Evolutionary conservation across 2,329 filamentous ascomycete species (phyloP).

Genomic region (Akanthomyces muscarius): DNA sequence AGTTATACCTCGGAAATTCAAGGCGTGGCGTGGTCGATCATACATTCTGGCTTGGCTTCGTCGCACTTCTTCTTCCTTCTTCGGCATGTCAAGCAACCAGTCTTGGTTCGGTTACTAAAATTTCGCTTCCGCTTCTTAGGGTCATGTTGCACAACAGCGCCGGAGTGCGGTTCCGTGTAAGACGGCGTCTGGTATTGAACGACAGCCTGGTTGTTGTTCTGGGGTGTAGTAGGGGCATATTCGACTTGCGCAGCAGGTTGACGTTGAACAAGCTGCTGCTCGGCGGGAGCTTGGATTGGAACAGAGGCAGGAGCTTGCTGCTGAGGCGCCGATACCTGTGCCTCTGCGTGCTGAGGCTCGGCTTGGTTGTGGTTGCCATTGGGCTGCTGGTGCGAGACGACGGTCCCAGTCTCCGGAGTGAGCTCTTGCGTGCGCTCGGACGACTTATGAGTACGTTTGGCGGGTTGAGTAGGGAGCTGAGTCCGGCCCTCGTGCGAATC

Average conservation of each 20-base stretch:
- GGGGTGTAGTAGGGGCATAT: slow-evolving; percentile 41
- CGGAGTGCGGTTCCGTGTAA: slow-evolving; percentile 48
- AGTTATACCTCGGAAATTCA: neutral
- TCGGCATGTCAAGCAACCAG: slow-evolving; percentile 88
- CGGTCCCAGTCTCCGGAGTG: slow-evolving; percentile 39
- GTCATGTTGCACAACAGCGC: slow-evolving; percentile 52
- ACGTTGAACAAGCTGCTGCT: slow-evolving; percentile 19
- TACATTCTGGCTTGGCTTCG: slow-evolving; percentile 88
- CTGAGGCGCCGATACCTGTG: slow-evolving; percentile 46
- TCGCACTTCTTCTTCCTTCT: slow-evolving; percentile 97
- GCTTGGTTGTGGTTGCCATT: slow-evolving; percentile 45
- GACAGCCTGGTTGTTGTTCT: slow-evolving; percentile 38
- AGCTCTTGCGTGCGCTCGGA: slow-evolving; percentile 25
- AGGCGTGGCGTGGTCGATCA: slow-evolving; percentile 33
- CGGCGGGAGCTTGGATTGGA: slow-evolving; percentile 31
- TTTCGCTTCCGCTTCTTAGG: slow-evolving; percentile 70
- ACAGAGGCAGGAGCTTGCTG: slow-evolving; percentile 21
- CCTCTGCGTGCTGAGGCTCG: slow-evolving; percentile 37
- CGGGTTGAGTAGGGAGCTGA: slow-evolving; percentile 26
- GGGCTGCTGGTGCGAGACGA: slow-evolving; percentile 27
- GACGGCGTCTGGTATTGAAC: slow-evolving; percentile 35
- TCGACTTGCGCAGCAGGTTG: slow-evolving; percentile 49
- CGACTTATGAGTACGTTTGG: slow-evolving; percentile 26
- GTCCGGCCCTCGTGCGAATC: slow-evolving; percentile 51
- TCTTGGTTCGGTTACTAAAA: slow-evolving; percentile 95